A percentile compares a stretch with the other conserved stretches of the same genome.
Evolutionary conservation across 2,329 filamentous ascomycete genomes (phyloP).

Genomic region (Exophiala calicioides): DNA sequence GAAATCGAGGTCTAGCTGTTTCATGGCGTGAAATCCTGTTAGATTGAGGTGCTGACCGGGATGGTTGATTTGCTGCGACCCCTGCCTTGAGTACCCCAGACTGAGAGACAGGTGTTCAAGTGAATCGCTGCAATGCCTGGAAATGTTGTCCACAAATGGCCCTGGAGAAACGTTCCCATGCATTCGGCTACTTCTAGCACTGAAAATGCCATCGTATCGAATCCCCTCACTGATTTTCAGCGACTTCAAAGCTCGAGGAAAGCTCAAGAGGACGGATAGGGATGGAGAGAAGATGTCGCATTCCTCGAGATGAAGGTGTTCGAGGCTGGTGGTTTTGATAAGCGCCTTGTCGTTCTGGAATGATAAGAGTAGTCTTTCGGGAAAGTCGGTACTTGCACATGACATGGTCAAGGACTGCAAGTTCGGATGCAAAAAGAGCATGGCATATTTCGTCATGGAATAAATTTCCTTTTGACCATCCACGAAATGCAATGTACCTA

Average conservation of each 20-base stretch:
- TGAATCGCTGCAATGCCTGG: slow-evolving; percentile 22
- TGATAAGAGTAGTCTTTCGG: slow-evolving; percentile 16
- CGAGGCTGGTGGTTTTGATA: slow-evolving; percentile 25
- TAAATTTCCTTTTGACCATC: slow-evolving; percentile 29
- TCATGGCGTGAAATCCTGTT: slow-evolving; percentile 23
- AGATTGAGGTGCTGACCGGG: slow-evolving; percentile 27
- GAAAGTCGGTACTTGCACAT: slow-evolving; percentile 32
- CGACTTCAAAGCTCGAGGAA: slow-evolving; percentile 28
- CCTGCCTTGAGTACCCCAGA: slow-evolving; percentile 25
- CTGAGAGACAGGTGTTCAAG: slow-evolving; percentile 28
- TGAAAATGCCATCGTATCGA: slow-evolving; percentile 29
- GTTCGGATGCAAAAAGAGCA: slow-evolving; percentile 31
- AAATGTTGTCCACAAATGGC: slow-evolving; percentile 25
- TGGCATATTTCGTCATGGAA: slow-evolving; percentile 31
- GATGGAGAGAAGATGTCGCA: slow-evolving; percentile 30
- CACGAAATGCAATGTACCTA: slow-evolving; percentile 32
- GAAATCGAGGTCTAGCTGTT: slow-evolving; percentile 27
- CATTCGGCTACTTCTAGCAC: slow-evolving; percentile 25
- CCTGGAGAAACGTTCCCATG: slow-evolving; percentile 30
- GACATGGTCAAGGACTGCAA: slow-evolving; percentile 31
- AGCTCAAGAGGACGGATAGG: slow-evolving; percentile 26
- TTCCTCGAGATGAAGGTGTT: slow-evolving; percentile 31
- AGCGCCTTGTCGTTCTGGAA: slow-evolving; percentile 23
- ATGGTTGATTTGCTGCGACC: slow-evolving; percentile 21
- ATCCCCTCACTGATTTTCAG: slow-evolving; percentile 32